A percentile compares a stretch with the other conserved stretches of the same genome.
Conservation (phyloP, 768 basidiomycete species). For the Amanita polypyramis region DNA sequence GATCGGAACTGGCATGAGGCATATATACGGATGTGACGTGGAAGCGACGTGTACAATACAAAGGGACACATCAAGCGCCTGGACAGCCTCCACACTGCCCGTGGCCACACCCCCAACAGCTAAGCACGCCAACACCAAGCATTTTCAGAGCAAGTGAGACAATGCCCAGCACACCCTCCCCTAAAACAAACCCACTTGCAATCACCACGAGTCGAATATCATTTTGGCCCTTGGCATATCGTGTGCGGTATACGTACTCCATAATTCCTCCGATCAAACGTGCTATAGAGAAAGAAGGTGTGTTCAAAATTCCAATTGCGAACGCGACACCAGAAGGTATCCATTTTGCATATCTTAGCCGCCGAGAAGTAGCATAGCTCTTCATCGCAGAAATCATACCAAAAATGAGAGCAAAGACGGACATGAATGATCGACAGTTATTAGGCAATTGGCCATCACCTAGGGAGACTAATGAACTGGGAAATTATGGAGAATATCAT, state of each 20-base stretch:
- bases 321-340: conserved; percentile 92
- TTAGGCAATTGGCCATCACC: conserved; percentile 78
- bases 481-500: neutral
- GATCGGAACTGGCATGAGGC: conserved; percentile 6
- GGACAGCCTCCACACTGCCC: conserved; percentile 67
- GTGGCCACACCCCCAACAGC: conserved; percentile 82
- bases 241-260: conserved; percentile 59
- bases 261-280: conserved; percentile 80
- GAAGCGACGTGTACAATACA: neutral
- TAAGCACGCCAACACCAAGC: conserved; percentile 60
- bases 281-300: conserved; percentile 89
- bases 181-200: conserved; percentile 92
- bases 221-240: conserved; percentile 36
- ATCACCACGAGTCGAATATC: conserved; percentile 77
- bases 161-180: conserved; percentile 87
- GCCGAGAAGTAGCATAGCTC: conserved; percentile 39
- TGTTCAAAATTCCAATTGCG: conserved; percentile 92
- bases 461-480: conserved; percentile 23
- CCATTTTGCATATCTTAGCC: conserved; percentile 54
- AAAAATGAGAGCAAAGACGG: conserved; percentile 64
- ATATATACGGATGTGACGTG: conserved; percentile 21
- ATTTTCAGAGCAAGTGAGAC: conserved; percentile 66
- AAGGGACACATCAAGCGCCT: conserved; percentile 13
- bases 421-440: conserved; percentile 70
- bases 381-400: conserved; percentile 58